A percentile compares a stretch with the other conserved stretches of the same genome.
Conservation (phyloP, 108 stramenopile genomes). For the Cylindrotheca closterium region DNA sequence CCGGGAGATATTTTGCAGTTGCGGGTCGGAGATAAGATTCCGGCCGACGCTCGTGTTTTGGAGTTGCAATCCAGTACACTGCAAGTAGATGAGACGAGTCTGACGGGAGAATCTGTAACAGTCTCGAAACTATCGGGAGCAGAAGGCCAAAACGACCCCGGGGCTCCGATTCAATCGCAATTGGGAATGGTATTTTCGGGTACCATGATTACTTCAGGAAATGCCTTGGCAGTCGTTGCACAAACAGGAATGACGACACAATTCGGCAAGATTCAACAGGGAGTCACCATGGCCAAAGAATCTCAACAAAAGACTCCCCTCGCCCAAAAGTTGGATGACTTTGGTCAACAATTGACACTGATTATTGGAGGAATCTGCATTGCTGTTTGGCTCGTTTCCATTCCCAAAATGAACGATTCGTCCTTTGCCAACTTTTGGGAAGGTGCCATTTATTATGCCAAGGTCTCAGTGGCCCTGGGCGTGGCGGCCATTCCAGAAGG, state of each 20-base stretch:
- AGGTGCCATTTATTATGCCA: conserved; percentile 94
- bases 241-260: conserved; percentile 93
- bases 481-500: conserved; percentile 99
- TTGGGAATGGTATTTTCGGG: conserved; percentile 92
- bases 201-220: conserved; percentile 91
- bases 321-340: conserved; percentile 93
- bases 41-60: conserved; percentile 88
- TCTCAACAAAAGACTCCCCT: conserved; percentile 85
- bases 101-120: conserved; percentile 86
- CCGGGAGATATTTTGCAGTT: conserved; percentile 94
- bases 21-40: conserved; percentile 93
- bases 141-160: conserved; percentile 14
- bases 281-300: conserved; percentile 74
- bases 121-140: conserved; percentile 67
- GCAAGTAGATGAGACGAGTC: conserved; percentile 70
- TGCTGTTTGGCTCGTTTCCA: conserved; percentile 85
- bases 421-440: conserved; percentile 72
- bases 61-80: conserved; percentile 53
- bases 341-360: conserved; percentile 88
- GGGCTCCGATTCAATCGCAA: conserved; percentile 49
- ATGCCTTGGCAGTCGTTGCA: conserved; percentile 86
- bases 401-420: conserved; percentile 87
- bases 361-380: conserved; percentile 93
- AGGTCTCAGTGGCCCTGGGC: conserved; percentile 96
- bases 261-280: conserved; percentile 92